Evolutionary conservation across 1,139 yeast species (phyloP), one percentile per base, ranked within the genome.

Genomic region (Yamadazyma diddensiae): DNA sequence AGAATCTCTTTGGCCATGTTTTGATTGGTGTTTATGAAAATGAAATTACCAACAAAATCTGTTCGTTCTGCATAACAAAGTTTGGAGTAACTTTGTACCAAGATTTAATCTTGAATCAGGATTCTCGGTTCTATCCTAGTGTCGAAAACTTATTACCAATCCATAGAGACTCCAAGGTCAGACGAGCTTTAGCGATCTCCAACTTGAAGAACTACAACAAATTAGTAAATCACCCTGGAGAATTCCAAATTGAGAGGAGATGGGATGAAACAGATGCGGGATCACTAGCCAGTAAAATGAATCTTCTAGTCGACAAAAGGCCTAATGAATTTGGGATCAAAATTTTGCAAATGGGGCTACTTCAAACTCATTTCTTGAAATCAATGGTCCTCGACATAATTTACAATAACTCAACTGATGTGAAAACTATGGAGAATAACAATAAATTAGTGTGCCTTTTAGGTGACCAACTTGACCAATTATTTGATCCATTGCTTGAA

Each of bases 221-320:
- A 20, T 22, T 37, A 18, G 52, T 59, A 28, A 62, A 63, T 39
- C 55, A 59, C 33, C 49, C 55, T 3, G 62, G 60, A 6, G 39
- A 42, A 8, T 46, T 49, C 15, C 30, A 41, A 5, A 43, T 53
- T 24, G 47, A 48, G 24, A 51, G 45, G 17, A 42, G 47, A 23
- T 67, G 72, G 71, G 96, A 88, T 52, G 94, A 88, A 47, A 84
- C 95, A 0, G 73, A 75, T 33, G 94, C 94, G 1, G 96, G 97
- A 1, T 62, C 68, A 10, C 50, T 82, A 28, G 94, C 95, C 0
- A 75, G 81, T 17, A 44, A 61, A 13, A 79, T 85, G 82, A 46
- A 43, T 4, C 58, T 80, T 4, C 59, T 85, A 10, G 53, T 63
- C 2, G 64, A 65, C 13, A 64, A 62, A 36, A 57, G 73, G 2